Conservation (phyloP, 768 basidiomycete species). For the Lentinula boryana region DNA sequence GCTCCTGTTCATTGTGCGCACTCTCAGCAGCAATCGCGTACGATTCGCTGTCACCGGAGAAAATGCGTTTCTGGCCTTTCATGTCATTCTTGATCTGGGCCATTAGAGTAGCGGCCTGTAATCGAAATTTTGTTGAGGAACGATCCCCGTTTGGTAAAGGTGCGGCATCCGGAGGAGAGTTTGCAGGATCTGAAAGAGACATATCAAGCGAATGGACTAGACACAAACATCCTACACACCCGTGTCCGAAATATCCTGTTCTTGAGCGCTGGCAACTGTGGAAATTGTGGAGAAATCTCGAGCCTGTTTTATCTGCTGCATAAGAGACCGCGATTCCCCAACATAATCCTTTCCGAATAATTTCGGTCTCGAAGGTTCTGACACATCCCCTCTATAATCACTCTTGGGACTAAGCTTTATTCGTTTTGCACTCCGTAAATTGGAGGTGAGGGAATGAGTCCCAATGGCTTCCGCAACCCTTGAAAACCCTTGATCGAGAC, state of each 20-base stretch:
- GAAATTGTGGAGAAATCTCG: conserved; percentile 76
- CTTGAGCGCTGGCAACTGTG: conserved; percentile 40
- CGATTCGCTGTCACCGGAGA: conserved; percentile 63
- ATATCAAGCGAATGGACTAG: background rate
- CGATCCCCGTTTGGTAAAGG: conserved; percentile 20
- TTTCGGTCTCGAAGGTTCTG: conserved; percentile 42
- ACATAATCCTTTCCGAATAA: conserved; percentile 60
- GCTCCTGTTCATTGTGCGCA: background rate
- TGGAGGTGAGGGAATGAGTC: conserved; percentile 34
- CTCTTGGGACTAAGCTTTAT: conserved; percentile 69
- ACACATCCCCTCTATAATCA: conserved; percentile 47
- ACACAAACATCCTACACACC: background rate
- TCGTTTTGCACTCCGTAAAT: conserved; percentile 72
- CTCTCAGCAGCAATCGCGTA: conserved; percentile 8
- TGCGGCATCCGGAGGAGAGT: background rate
- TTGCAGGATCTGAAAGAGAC: background rate
- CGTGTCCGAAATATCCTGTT: background rate
- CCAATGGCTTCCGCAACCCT: conserved; percentile 40
- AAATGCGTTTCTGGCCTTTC: conserved; percentile 66
- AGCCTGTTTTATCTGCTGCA: conserved; percentile 76
- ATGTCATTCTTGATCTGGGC: conserved; percentile 80
- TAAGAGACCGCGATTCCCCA: conserved; percentile 69
- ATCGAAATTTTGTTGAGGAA: conserved; percentile 65
- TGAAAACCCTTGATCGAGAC: conserved; percentile 37
- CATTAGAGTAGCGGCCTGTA: conserved; percentile 77